Evolutionary conservation across 208 protist species (phyloP).

Genomic region (Cochliopodium minus): DNA sequence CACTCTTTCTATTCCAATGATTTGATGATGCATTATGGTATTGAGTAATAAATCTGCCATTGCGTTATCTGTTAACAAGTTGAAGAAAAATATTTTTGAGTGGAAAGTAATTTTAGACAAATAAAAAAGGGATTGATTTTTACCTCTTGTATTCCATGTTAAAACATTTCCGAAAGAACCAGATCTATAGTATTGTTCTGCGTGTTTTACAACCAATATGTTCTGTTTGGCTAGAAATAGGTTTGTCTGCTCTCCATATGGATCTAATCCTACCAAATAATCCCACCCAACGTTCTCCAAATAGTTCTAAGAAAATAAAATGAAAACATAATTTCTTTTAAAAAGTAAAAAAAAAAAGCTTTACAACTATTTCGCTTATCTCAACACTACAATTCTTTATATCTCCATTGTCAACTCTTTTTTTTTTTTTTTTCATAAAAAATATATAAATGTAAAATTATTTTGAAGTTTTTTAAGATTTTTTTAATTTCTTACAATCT

Average conservation of each 20-base stretch:
- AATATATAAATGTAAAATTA: not conserved
- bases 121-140: too few species aligned
- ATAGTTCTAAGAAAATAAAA: too few species aligned
- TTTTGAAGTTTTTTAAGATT: not conserved
- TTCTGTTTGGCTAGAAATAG: too few species aligned
- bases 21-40: not conserved
- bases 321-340: too few species aligned
- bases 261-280: too few species aligned
- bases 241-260: too few species aligned
- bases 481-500: not conserved
- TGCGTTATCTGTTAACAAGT: not conserved
- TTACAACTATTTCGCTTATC: constrained; percentile 11
- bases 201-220: too few species aligned
- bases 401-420: not conserved
- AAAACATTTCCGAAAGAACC: too few species aligned
- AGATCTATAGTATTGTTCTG: too few species aligned
- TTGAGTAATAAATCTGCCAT: not conserved
- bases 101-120: not conserved
- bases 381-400: constrained; percentile 7
- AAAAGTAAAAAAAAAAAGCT: too few species aligned
- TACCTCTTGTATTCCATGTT: too few species aligned
- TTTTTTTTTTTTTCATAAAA: not conserved
- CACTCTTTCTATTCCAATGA: not conserved
- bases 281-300: too few species aligned
- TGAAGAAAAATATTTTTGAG: constrained; percentile 14